These are phyloP conservation scores for Aspergillus oerlinghausenensis DNA, from an alignment of 2,329 filamentous ascomycete genomes.

Conservation along the genomic window DNA sequence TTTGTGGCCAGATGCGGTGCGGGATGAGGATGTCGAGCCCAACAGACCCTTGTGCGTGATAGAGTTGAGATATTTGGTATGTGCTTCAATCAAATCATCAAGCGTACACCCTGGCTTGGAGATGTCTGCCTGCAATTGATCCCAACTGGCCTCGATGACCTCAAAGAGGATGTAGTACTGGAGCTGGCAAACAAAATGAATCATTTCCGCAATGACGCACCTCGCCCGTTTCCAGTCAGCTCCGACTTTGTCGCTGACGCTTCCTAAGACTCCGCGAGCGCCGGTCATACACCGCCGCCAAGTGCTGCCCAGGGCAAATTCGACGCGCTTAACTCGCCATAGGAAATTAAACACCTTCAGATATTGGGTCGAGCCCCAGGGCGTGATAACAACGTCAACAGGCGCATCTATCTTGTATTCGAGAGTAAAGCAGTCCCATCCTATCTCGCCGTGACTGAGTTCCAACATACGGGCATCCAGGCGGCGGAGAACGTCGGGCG, in stretches of 20 bases:
- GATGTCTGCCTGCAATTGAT: slow-evolving; percentile 77
- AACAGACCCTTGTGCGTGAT: slow-evolving; percentile 96
- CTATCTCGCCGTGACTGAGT: slow-evolving; percentile 91
- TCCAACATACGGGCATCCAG: slow-evolving; percentile 98
- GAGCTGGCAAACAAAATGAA: slow-evolving; percentile 93
- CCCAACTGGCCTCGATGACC: slow-evolving; percentile 96
- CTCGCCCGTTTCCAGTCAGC: slow-evolving; percentile 86
- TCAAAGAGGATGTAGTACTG: slow-evolving; percentile 99
- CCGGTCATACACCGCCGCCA: slow-evolving; percentile 98
- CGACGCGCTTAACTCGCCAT: slow-evolving; percentile 96
- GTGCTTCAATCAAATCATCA: slow-evolving; percentile 89
- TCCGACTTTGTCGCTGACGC: slow-evolving; percentile 65
- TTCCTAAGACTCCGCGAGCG: slow-evolving; percentile 80
- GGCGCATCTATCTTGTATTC: slow-evolving; percentile 98
- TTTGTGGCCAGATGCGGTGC: slow-evolving; percentile 35
- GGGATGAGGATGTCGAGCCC: slow-evolving; percentile 54
- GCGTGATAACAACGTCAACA: slow-evolving; percentile 93
- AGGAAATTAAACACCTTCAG: slow-evolving; percentile 99
- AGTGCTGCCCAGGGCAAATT: slow-evolving; percentile 84
- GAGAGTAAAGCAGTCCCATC: slow-evolving; percentile 98
- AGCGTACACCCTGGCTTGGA: slow-evolving; percentile 82
- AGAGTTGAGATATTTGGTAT: slow-evolving; percentile 82
- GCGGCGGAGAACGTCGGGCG: slow-evolving; percentile 81
- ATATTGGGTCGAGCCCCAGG: slow-evolving; percentile 93
- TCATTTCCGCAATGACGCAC: slow-evolving; percentile 91